These are phyloP conservation scores for Dispira simplex DNA, from an alignment of 192 early-diverging fungal genomes.

Conservation along the genomic window DNA sequence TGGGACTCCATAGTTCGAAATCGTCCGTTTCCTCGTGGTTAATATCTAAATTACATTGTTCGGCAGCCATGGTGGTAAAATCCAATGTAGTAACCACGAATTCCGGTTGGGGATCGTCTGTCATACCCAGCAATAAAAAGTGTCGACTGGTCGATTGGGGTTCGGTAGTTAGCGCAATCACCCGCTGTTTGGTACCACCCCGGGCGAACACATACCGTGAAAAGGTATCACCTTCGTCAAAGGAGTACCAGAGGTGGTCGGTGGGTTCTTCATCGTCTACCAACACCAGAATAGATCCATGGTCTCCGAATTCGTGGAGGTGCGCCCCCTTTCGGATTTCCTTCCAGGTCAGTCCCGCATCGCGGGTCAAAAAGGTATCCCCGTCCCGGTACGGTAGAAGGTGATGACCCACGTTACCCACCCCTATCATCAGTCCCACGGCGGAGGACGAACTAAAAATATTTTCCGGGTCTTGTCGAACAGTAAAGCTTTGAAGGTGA, in stretches of 20 bases:
- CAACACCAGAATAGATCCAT: conserved; percentile 75
- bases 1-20: conserved; percentile 52
- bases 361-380: conserved; percentile 72
- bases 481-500: conserved; percentile 80
- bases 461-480: conserved; percentile 55
- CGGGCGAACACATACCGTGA: conserved; percentile 27
- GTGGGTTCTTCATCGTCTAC: conserved; percentile 67
- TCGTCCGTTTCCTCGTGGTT: conserved; percentile 29
- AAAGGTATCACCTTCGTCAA: conserved; percentile 68
- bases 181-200: conserved; percentile 26
- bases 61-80: conserved; percentile 27
- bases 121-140: conserved; percentile 58
- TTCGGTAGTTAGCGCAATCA: conserved; percentile 48
- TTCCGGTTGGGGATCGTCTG: conserved; percentile 8
- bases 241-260: conserved; percentile 45
- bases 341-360: conserved; percentile 77
- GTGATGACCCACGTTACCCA: conserved; percentile 73
- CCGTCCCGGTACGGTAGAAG: conserved; percentile 50
- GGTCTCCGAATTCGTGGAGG: conserved; percentile 86
- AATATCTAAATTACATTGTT: conserved; percentile 26
- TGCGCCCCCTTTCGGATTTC: conserved; percentile 75
- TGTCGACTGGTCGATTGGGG: conserved; percentile 59
- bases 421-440: conserved; percentile 78
- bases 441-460: conserved; percentile 68
- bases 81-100: conserved; percentile 23